A percentile compares a stretch with the other conserved stretches of the same genome.
Conservation (phyloP, 2,329 filamentous ascomycete species). For the Trichoderma asperellum region DNA sequence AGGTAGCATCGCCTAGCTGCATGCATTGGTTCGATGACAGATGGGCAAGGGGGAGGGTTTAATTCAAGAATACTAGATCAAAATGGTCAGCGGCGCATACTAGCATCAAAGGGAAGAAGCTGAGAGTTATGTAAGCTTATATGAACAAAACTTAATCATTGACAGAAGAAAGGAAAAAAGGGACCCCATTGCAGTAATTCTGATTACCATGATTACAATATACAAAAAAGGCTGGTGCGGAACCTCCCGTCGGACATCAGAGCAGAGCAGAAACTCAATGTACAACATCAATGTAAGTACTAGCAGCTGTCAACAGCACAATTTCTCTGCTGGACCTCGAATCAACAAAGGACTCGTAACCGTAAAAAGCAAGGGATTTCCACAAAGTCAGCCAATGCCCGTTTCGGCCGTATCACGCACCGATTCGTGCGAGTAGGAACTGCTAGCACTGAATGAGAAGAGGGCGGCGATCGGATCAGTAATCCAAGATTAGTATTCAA, state of each 20-base stretch:
- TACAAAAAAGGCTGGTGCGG: not conserved
- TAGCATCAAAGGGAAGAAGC: not conserved
- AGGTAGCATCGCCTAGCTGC: not conserved
- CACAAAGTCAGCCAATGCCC: not conserved
- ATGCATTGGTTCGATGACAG: not conserved
- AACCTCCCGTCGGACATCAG: not conserved
- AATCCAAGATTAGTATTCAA: conserved; percentile 25
- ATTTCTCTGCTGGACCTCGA: no score
- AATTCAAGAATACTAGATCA: not conserved
- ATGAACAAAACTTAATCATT: not conserved
- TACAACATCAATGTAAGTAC: no score
- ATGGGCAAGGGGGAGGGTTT: not conserved
- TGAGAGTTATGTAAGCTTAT: not conserved
- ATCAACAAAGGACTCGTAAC: not conserved
- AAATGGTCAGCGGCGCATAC: not conserved
- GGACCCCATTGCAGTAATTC: not conserved
- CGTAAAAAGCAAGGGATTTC: not conserved
- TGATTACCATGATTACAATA: not conserved
- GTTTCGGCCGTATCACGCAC: not conserved
- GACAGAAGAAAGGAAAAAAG: not conserved
- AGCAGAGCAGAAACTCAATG: no score
- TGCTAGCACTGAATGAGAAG: not conserved
- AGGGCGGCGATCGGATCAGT: conserved; percentile 16
- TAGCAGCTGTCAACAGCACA: no score
- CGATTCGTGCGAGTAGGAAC: not conserved